These are phyloP conservation scores for Cordyceps cicadae DNA, from an alignment of 2,329 filamentous ascomycete genomes.

Conservation along the genomic window DNA sequence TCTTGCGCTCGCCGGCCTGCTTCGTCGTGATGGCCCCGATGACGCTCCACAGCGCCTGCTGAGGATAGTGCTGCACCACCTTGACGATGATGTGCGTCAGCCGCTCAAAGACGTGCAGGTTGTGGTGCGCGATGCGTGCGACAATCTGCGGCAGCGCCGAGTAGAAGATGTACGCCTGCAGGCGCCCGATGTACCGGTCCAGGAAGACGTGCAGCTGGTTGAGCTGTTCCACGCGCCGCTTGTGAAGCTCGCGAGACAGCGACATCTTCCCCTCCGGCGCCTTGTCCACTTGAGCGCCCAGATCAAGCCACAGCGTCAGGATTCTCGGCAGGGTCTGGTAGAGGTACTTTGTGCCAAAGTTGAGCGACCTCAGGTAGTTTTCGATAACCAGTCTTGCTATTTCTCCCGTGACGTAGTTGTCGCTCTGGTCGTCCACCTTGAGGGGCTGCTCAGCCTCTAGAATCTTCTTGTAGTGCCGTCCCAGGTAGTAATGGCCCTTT, in stretches of 20 bases:
- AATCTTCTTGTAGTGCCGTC: constrained; percentile 94
- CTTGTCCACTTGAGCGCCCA: constrained; percentile 68
- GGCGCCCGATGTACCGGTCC: constrained; percentile 64
- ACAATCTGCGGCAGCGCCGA: constrained; percentile 85
- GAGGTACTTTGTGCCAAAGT: constrained; percentile 87
- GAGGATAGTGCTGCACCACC: constrained; percentile 79
- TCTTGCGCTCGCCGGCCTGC: constrained; percentile 56
- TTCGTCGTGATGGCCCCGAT: constrained; percentile 79
- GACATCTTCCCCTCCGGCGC: constrained; percentile 47
- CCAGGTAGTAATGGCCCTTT: constrained; percentile 94
- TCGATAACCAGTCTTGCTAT: constrained; percentile 83
- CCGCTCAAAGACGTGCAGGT: constrained; percentile 66
- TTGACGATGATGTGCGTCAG: constrained; percentile 74
- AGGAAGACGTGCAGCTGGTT: constrained; percentile 64
- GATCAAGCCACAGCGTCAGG: constrained; percentile 87
- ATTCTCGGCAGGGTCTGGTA: constrained; percentile 90
- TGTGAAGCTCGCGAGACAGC: constrained; percentile 42
- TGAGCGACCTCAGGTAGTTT: constrained; percentile 81
- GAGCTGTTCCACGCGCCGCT: constrained; percentile 56
- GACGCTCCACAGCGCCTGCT: constrained; percentile 85
- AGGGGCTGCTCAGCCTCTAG: constrained; percentile 80
- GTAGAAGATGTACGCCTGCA: constrained; percentile 73
- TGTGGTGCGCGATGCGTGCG: constrained; percentile 86
- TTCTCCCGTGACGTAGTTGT: constrained; percentile 71
- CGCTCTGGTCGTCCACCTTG: constrained; percentile 66